Conservation (phyloP, 371 early-diverging fungal species). For the Mucor irregularis region DNA sequence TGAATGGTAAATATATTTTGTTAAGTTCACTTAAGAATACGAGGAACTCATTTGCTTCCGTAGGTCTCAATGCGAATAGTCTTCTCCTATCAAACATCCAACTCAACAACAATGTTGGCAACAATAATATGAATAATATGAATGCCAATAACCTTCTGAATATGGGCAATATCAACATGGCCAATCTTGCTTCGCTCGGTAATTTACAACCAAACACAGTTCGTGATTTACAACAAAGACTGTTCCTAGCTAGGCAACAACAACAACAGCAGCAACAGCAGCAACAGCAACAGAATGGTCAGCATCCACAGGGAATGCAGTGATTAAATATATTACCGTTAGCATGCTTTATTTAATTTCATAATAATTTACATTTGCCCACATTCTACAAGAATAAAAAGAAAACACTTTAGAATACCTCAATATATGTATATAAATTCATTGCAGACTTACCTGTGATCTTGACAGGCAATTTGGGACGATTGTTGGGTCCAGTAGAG, state of each 20-base stretch:
- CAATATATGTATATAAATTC: not conserved
- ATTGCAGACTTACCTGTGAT: conserved; percentile 73
- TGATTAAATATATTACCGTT: too few species aligned
- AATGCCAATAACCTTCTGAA: conserved; percentile 22
- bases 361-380: conserved; percentile 23
- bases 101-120: conserved; percentile 23
- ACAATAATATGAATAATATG: conserved; percentile 15
- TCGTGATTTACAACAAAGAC: conserved; percentile 33
- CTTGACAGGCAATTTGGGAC: conserved; percentile 85
- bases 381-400: conserved; percentile 18
- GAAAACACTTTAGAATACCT: not conserved
- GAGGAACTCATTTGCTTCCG: not conserved
- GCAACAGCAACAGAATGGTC: conserved; percentile 34
- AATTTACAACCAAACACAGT: conserved; percentile 37
- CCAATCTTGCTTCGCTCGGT: conserved; percentile 18
- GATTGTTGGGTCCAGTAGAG: conserved; percentile 86
- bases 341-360: not conserved
- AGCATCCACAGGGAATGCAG: conserved; percentile 27
- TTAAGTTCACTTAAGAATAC: not conserved
- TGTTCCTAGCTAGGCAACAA: conserved; percentile 32
- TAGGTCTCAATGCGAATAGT: conserved; percentile 42
- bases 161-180: conserved; percentile 26
- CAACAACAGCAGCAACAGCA: conserved; percentile 49
- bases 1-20: conserved; percentile 27
- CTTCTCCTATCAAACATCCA: conserved; percentile 45